Percentiles rank a stretch among this genome's conserved stretches.
phyloP scores from a whole-genome alignment of 116 monocot species.

The Zostera marina region DNA sequence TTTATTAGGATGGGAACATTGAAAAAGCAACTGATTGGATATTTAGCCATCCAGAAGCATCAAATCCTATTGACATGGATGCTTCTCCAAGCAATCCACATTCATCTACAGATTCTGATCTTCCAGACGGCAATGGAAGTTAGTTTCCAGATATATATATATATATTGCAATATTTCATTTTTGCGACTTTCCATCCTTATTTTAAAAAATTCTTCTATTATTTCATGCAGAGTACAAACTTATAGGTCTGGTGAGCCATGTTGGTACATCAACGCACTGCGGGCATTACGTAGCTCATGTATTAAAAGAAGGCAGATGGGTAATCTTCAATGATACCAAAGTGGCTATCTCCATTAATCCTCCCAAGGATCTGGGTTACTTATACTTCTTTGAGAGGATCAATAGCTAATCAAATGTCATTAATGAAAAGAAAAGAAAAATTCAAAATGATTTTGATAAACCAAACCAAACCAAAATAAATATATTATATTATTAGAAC shows the following conservation, averaged over 20 bases:
- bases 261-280: slow-evolving; percentile 88
- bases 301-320: slow-evolving; percentile 69
- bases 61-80: slow-evolving; percentile 32
- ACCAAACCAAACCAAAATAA: too few species aligned
- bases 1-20: slow-evolving; percentile 60
- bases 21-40: slow-evolving; percentile 97
- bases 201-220: not conserved
- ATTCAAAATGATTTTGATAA: too few species aligned
- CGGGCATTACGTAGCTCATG: slow-evolving; percentile 94
- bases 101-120: slow-evolving; percentile 17
- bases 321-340: slow-evolving; percentile 87
- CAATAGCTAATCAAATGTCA: not conserved
- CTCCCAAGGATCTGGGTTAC: slow-evolving; percentile 85
- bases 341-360: slow-evolving; percentile 60
- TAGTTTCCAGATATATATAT: slow-evolving; percentile 8
- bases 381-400: slow-evolving; percentile 81
- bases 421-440: too few species aligned
- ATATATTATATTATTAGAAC: too few species aligned
- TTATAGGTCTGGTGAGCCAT: slow-evolving; percentile 76
- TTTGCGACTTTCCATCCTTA: not conserved
- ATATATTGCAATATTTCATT: not conserved
- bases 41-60: slow-evolving; percentile 69
- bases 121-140: slow-evolving; percentile 91
- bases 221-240: slow-evolving; percentile 52
- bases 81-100: slow-evolving; percentile 25